These are phyloP conservation scores for Nitzschia sp. DNA, from an alignment of 108 stramenopile genomes.

Conservation along the genomic window DNA sequence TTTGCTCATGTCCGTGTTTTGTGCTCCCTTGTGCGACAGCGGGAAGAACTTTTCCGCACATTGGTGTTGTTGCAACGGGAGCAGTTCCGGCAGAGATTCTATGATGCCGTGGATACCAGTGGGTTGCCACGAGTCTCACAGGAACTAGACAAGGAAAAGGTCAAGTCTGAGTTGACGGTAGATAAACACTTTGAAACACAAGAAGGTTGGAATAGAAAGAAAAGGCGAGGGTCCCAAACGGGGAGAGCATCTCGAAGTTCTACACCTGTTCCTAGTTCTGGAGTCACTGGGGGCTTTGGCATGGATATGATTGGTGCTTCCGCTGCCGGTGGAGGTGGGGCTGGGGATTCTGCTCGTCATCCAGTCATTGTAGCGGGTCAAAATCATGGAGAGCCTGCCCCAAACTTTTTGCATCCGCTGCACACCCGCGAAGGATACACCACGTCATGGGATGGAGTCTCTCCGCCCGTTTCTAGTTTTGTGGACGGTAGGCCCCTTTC, in stretches of 20 bases:
- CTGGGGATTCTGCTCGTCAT: neutral
- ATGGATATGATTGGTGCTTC: neutral
- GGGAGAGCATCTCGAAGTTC: constrained; percentile 11
- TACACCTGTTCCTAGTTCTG: constrained; percentile 8
- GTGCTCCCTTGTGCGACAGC: constrained; percentile 52
- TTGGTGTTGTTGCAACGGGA: constrained; percentile 59
- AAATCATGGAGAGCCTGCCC: constrained; percentile 76
- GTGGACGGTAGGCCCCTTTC: constrained; percentile 49
- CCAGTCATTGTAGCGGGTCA: constrained; percentile 64
- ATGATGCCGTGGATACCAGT: constrained; percentile 68
- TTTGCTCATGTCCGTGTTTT: constrained; percentile 71
- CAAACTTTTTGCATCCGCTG: constrained; percentile 72
- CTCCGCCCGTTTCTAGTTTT: constrained; percentile 67
- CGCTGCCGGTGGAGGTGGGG: neutral
- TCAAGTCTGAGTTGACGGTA: constrained; percentile 46
- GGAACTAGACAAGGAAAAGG: constrained; percentile 29
- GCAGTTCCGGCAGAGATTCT: constrained; percentile 62
- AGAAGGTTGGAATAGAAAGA: constrained; percentile 40
- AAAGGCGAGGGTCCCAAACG: constrained; percentile 17
- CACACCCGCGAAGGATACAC: constrained; percentile 56
- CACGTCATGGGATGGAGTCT: constrained; percentile 60
- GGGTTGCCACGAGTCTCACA: constrained; percentile 47
- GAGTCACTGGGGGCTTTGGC: neutral
- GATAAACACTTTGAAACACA: constrained; percentile 61
- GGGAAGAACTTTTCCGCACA: constrained; percentile 67